Evolutionary conservation across 192 early-diverging fungal genomes (phyloP), one percentile per base, ranked within the genome.

Genomic region (Paraglomus brasilianum): DNA sequence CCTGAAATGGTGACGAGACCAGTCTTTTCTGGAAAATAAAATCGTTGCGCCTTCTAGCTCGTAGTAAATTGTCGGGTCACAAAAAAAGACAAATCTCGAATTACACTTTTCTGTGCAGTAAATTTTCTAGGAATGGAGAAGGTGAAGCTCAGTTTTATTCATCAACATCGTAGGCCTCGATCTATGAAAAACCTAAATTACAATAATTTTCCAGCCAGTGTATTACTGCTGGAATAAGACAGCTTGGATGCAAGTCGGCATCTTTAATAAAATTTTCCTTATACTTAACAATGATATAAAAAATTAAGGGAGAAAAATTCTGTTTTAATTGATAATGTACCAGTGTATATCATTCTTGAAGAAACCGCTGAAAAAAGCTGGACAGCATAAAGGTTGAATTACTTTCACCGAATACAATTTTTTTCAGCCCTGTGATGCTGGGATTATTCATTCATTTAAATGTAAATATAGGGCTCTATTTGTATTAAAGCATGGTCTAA

Each of bases 401-500:
- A 47, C 44, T 63, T 63, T 45, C 17, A 46, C 5, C 0, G 47
- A 63, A 63, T 63, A 63, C 60, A 19, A 63, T 45, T 46, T 46
- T 46, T 45, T 63, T 47, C 43, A 63, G 24, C 43, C 44, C 24
- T 63, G 43, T 63, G 8, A 63, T 63, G 60, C 60, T 22, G 13
- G 43, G 30, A 45, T 46, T 46, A 63, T 63, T 4, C 1, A 63
- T 63, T 63, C 1, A 14, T 63, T 63, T 22, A 63, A 63, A 13
- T 46, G 60, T 45, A 0, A 63, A 8, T 63, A 63, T 46, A 63
- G 47, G 39, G 3, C 8, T 45, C 60, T 63, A 30, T 63, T 63
- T 63, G 8, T 21, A 63, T 63, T 47, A 63, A 63, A 9, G 43
- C 60, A 46, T 62, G n/a, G n/a, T n/a, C n/a, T n/a, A n/a, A n/a